These are phyloP conservation scores for Trichoderma sp. DNA, from an alignment of 2,329 filamentous ascomycete genomes.

Conservation along the genomic window DNA sequence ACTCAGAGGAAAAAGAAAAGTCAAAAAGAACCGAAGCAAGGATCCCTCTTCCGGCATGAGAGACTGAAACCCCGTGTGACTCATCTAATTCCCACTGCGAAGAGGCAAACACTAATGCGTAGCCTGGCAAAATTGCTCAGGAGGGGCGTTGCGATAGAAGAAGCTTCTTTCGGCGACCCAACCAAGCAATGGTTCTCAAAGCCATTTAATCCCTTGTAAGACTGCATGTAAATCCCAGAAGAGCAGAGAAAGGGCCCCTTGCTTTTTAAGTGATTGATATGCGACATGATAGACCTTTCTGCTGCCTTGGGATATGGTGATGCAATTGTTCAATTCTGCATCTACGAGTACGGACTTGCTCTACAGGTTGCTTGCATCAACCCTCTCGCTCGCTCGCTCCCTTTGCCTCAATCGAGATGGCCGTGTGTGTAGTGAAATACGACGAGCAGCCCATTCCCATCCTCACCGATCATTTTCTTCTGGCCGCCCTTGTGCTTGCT, in stretches of 20 bases:
- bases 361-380: background rate
- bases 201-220: background rate
- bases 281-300: background rate
- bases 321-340: background rate
- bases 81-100: constrained; percentile 20
- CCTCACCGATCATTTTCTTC: constrained; percentile 16
- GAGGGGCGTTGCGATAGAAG: constrained; percentile 19
- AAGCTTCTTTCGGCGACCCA: constrained; percentile 8
- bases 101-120: constrained; percentile 22
- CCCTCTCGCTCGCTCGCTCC: background rate
- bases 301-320: background rate
- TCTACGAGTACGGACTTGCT: background rate
- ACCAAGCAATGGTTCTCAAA: background rate
- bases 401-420: background rate
- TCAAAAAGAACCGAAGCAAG: constrained; percentile 22
- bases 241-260: background rate
- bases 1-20: background rate
- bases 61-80: constrained; percentile 27
- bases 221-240: background rate
- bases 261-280: background rate
- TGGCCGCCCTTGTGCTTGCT: constrained; percentile 16
- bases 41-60: constrained; percentile 14
- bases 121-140: constrained; percentile 20
- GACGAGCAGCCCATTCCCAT: constrained; percentile 5
- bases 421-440: constrained; percentile 14